Percentiles rank a stretch among this genome's conserved stretches.
These are phyloP conservation scores for Xerocomus minutiporus DNA, from an alignment of 1,284 basidiomycete genomes.

Conservation along the genomic window DNA sequence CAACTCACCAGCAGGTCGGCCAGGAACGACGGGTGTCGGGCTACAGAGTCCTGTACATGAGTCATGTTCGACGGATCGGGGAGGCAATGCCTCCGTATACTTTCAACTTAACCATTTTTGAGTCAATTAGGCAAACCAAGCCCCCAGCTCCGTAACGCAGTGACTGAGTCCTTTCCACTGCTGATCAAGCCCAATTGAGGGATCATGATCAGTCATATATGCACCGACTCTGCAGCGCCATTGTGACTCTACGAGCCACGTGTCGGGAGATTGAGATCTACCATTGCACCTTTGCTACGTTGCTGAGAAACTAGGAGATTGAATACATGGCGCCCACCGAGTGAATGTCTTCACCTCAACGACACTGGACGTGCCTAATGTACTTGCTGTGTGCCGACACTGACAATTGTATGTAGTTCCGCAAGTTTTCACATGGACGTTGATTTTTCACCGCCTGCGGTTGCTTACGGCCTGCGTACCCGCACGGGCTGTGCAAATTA, in stretches of 20 bases:
- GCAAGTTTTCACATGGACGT: constrained; percentile 17
- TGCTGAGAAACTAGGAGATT: constrained; percentile 16
- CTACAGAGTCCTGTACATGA: constrained; percentile 15
- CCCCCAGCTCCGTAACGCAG: constrained; percentile 9
- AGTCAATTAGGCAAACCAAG: constrained; percentile 4
- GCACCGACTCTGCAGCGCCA: constrained; percentile 15
- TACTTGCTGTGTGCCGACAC: constrained; percentile 22
- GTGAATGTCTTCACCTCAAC: background rate
- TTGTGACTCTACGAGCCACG: constrained; percentile 16
- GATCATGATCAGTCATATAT: constrained; percentile 10
- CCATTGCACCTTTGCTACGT: constrained; percentile 10
- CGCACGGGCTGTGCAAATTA: constrained; percentile 21
- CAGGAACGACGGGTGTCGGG: constrained; percentile 22
- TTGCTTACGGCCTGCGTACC: constrained; percentile 19
- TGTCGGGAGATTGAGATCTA: constrained; percentile 17
- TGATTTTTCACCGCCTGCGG: constrained; percentile 25
- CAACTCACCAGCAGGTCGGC: constrained; percentile 12
- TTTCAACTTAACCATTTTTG: constrained; percentile 19
- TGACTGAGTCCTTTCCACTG: constrained; percentile 22
- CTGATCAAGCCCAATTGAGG: constrained; percentile 20
- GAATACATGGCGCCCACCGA: background rate
- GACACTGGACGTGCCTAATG: background rate
- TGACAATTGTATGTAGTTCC: constrained; percentile 14
- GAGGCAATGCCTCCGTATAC: constrained; percentile 5
- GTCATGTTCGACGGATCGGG: constrained; percentile 12